These are phyloP conservation scores for Apophysomyces sp. DNA, from an alignment of 371 early-diverging fungal species.

Conservation along the genomic window DNA sequence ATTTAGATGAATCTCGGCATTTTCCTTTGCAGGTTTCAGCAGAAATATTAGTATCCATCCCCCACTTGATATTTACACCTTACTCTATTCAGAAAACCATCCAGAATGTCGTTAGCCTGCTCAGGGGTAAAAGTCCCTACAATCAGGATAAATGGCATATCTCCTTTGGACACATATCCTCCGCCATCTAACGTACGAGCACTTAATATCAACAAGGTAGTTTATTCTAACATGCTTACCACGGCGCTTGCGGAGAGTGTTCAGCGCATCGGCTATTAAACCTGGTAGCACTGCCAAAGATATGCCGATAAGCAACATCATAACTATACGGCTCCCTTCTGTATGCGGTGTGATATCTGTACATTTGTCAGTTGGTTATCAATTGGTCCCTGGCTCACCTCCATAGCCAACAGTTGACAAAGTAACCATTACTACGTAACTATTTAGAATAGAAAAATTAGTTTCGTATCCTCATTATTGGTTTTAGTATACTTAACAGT, in stretches of 20 bases:
- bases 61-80: too few species aligned
- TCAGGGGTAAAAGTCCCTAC: conserved; percentile 58
- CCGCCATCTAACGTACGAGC: conserved; percentile 35
- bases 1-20: conserved; percentile 43
- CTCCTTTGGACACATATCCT: conserved; percentile 43
- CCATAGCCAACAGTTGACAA: conserved; percentile 84
- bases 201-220: not conserved
- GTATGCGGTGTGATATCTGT: conserved; percentile 70
- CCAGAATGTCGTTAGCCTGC: conserved; percentile 59
- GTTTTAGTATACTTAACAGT: conserved; percentile 15
- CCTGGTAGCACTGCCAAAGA: conserved; percentile 65
- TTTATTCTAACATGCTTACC: conserved; percentile 13
- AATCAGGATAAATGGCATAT: conserved; percentile 60
- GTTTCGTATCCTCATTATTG: too few species aligned
- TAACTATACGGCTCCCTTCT: conserved; percentile 58
- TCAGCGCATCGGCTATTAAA: conserved; percentile 54
- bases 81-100: conserved; percentile 61
- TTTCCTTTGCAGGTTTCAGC: conserved; percentile 24
- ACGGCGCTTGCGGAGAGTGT: conserved; percentile 52
- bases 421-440: conserved; percentile 65
- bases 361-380: not conserved
- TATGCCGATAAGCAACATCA: conserved; percentile 69
- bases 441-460: too few species aligned
- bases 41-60: conserved; percentile 13
- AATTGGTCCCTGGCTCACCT: conserved; percentile 21